Conservation (phyloP, 768 basidiomycete species). For the Calocera viscosa region DNA sequence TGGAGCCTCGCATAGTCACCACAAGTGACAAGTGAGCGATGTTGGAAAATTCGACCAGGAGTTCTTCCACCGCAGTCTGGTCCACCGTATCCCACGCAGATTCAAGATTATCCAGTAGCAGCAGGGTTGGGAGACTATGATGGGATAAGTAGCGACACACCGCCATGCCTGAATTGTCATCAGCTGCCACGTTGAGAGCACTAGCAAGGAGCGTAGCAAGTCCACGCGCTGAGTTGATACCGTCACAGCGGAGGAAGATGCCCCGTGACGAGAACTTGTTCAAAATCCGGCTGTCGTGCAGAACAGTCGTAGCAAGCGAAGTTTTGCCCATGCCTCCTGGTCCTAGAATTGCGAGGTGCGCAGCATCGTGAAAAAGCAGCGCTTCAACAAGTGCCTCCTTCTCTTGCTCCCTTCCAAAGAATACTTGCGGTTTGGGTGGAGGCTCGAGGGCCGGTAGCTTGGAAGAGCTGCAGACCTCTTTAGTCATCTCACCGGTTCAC, state of each 20-base stretch:
- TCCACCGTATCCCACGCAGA: conserved; percentile 28
- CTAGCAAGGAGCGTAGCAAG: not conserved
- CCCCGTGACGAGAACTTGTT: not conserved
- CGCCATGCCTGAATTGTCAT: not conserved
- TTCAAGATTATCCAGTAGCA: conserved; percentile 35
- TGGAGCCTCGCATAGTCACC: conserved; percentile 26
- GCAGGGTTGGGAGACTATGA: conserved; percentile 14
- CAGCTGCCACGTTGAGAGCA: not conserved
- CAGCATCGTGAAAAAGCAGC: not conserved
- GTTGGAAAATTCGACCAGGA: conserved; percentile 21
- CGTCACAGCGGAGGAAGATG: not conserved
- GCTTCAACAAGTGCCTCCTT: not conserved
- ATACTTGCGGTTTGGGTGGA: not conserved
- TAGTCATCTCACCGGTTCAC: too few relatives aligned
- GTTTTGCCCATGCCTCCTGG: not conserved
- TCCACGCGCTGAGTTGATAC: not conserved
- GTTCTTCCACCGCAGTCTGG: conserved; percentile 20
- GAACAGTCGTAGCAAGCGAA: not conserved
- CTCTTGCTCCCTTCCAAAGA: not conserved
- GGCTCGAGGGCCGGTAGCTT: not conserved
- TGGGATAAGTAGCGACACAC: not conserved
- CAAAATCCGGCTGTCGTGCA: not conserved
- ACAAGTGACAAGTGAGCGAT: conserved; percentile 26
- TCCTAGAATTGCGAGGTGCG: not conserved
- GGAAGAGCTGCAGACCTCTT: too few relatives aligned